These are phyloP conservation scores for Pulicaria dysenterica DNA, from an alignment of 129 eudicot genomes.

Conservation along the genomic window DNA sequence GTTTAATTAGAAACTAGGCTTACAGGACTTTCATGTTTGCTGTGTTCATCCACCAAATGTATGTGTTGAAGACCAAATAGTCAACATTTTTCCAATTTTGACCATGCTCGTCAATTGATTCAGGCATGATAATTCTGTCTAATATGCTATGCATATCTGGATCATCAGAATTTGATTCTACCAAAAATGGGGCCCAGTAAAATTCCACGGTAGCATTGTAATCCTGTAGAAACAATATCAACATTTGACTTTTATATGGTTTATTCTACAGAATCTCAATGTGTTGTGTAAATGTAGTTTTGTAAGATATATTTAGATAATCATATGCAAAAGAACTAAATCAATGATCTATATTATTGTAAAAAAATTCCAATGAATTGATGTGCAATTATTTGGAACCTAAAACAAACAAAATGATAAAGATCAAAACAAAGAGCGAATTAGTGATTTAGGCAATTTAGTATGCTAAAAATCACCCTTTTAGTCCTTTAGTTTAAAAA, in stretches of 20 bases:
- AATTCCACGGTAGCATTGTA: conserved; percentile 94
- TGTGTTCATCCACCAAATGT: conserved; percentile 99
- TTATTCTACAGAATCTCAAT: no score
- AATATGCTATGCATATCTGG: conserved; percentile 77
- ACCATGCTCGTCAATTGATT: conserved; percentile 73
- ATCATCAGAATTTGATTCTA: conserved; percentile 91
- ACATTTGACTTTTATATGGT: background rate
- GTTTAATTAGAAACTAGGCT: conserved; percentile 20
- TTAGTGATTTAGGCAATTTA: no score
- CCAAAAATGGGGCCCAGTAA: conserved; percentile 94
- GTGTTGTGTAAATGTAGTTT: no score
- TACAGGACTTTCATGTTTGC: conserved; percentile 78
- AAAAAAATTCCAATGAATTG: no score
- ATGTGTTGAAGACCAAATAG: conserved; percentile 77
- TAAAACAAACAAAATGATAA: no score
- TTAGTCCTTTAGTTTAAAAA: no score
- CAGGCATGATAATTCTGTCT: conserved; percentile 85
- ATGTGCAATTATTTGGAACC: no score
- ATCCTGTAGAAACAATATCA: conserved; percentile 50
- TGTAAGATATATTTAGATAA: no score
- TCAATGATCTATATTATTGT: no score
- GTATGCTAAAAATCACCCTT: no score
- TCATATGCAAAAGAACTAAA: no score
- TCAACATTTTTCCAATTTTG: conserved; percentile 77
- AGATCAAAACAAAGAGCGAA: no score